Evolutionary conservation across 2,329 filamentous ascomycete genomes (phyloP).

Genomic region (Apiospora koreana): DNA sequence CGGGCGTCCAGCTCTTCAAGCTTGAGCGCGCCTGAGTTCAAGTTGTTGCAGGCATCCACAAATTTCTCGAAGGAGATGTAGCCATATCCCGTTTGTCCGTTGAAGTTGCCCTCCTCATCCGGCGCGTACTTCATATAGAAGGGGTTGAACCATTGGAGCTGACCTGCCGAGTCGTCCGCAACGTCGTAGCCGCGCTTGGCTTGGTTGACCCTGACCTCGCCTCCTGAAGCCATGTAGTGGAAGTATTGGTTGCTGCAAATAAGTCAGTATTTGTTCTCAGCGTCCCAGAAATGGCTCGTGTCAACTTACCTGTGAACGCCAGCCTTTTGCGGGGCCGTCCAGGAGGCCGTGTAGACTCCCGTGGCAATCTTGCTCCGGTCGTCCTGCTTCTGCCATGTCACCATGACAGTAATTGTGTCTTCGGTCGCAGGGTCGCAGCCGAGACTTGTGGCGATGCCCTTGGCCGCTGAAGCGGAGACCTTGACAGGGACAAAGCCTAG

Average conservation of each 20-base stretch:
- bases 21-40: slow-evolving; percentile 73
- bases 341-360: slow-evolving; percentile 89
- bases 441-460: slow-evolving; percentile 74
- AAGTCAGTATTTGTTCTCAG: not conserved
- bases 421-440: slow-evolving; percentile 83
- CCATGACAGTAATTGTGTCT: slow-evolving; percentile 89
- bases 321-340: slow-evolving; percentile 90
- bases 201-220: slow-evolving; percentile 89
- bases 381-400: slow-evolving; percentile 79
- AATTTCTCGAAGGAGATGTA: slow-evolving; percentile 97
- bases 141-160: slow-evolving; percentile 86
- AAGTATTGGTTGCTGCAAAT: slow-evolving; percentile 76
- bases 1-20: slow-evolving; percentile 78
- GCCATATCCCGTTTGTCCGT: slow-evolving; percentile 86
- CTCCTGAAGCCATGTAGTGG: slow-evolving; percentile 83
- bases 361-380: slow-evolving; percentile 74
- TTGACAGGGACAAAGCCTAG: slow-evolving; percentile 73
- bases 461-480: slow-evolving; percentile 76
- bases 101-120: slow-evolving; percentile 93
- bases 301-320: slow-evolving; percentile 73
- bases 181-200: slow-evolving; percentile 94
- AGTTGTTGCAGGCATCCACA: slow-evolving; percentile 77
- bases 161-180: slow-evolving; percentile 72
- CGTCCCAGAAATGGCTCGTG: not conserved
- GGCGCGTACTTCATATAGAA: slow-evolving; percentile 96